Percentiles rank a stretch among this genome's conserved stretches.
These are phyloP conservation scores for Diplosphaera chodatii DNA, from an alignment of 139 green algal genomes.

Conservation along the genomic window DNA sequence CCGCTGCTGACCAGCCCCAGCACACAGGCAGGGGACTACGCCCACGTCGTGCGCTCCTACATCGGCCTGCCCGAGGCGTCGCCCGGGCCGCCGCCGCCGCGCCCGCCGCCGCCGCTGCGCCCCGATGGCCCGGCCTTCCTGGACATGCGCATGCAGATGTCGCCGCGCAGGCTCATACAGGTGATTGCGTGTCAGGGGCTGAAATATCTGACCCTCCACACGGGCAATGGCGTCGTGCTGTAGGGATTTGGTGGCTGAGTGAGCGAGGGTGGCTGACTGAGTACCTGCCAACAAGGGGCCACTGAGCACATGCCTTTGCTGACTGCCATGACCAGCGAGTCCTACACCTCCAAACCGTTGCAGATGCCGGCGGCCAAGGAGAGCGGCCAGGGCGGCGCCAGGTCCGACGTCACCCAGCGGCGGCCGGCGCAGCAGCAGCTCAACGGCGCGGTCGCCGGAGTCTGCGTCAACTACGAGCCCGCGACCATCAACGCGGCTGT, in stretches of 20 bases:
- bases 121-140: not conserved
- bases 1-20: not conserved
- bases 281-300: too few relatives aligned
- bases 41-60: not conserved
- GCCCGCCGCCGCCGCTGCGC: too few relatives aligned
- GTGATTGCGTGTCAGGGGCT: too few relatives aligned
- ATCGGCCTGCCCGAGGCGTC: not conserved
- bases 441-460: not conserved
- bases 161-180: not conserved
- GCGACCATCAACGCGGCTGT: not conserved
- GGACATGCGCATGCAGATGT: not conserved
- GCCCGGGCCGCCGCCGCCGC: too few relatives aligned
- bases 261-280: too few relatives aligned
- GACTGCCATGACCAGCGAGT: too few relatives aligned
- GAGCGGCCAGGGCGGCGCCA: not conserved
- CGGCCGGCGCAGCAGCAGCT: not conserved
- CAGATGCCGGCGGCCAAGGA: not conserved
- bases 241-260: too few relatives aligned
- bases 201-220: too few relatives aligned
- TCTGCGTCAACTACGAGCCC: not conserved
- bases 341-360: too few relatives aligned
- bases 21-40: not conserved
- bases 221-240: too few relatives aligned
- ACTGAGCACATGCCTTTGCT: too few relatives aligned
- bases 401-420: not conserved